Base-by-base conservation (phyloP, 805 yeast species). In the Cyberlindnera mycetangii region DNA sequence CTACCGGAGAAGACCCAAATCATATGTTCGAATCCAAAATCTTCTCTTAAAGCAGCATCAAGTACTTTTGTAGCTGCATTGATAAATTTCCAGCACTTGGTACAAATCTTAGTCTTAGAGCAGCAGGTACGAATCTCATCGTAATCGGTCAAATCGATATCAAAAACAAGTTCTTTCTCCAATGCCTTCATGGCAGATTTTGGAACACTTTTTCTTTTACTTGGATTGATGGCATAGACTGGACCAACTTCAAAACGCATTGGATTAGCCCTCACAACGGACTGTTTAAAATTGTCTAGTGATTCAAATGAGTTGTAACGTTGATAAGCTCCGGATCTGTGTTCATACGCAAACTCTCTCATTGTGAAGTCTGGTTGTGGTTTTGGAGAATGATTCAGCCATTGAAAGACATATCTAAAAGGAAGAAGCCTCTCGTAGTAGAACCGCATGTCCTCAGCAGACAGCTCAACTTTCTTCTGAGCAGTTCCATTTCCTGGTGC, bases 1-100 rank as follows among this genome's bases (percentile, higher is more conserved):
- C 99, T 85, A 37, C 99, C 99, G 1, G 97, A 89, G 60, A 88
- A 93, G 5, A 92, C 96, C 98, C 98, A 93, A 39, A 93, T 71
- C 60, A 89, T 71, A 64, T 88, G 83, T 48, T 80, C 69, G 63
- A 87, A 90, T 1, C 97, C 98, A 65, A 93, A 93, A 64, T 92
- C 98, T 40, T 88, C 89, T 41, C 78, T 69, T 41, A 93, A 71
- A 0, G 95, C 84, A 1, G 64, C 59, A 48, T 85, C 87, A 48
- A 93, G 68, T 37, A 90, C 78, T 56, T 80, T 76, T 46, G 89
- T 78, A 2, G 97, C 97, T 20, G 90, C 78, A 17, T 84, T 81
- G 48, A 93, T 87, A 60, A 90, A 93, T 49, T 79, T 82, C 99
- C 99, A 93, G 70, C 99, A 93, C 62, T 85, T 87, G 28, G 65